Conservation (phyloP, 176 grass and related monocot species). For the Aegilops speltoides region DNA sequence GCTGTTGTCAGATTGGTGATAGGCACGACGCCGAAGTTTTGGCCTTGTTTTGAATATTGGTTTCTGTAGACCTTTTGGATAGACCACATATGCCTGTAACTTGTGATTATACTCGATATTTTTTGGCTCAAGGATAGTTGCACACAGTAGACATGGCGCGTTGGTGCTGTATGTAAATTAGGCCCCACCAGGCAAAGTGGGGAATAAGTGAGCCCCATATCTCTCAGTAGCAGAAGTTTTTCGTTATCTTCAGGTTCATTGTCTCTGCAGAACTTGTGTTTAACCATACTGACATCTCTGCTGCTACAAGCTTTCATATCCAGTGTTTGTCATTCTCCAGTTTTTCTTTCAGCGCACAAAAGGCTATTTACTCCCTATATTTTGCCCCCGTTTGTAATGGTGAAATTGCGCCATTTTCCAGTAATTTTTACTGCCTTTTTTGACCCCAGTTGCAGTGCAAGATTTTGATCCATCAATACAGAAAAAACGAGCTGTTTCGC, state of each 20-base stretch:
- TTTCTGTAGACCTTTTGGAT: conserved; percentile 39
- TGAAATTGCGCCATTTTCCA: too few relatives aligned
- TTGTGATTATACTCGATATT: conserved; percentile 32
- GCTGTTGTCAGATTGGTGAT: background rate
- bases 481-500: background rate
- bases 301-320: background rate
- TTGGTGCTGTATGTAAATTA: conserved; percentile 37
- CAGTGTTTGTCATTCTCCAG: too few relatives aligned
- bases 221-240: background rate
- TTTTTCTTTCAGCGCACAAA: too few relatives aligned
- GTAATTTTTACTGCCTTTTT: too few relatives aligned
- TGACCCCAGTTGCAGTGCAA: too few relatives aligned
- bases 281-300: background rate
- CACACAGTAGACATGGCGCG: conserved; percentile 9
- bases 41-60: conserved; percentile 25
- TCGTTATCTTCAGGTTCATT: background rate
- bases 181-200: conserved; percentile 27
- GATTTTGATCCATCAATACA: background rate
- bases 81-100: conserved; percentile 42
- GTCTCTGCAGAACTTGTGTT: background rate
- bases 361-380: too few relatives aligned
- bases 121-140: conserved; percentile 20
- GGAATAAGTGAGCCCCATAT: conserved; percentile 38
- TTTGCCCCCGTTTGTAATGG: too few relatives aligned
- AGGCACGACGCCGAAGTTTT: conserved; percentile 17